Conservation (phyloP, 176 grass and related monocot species). For the Puya raimondii region DNA sequence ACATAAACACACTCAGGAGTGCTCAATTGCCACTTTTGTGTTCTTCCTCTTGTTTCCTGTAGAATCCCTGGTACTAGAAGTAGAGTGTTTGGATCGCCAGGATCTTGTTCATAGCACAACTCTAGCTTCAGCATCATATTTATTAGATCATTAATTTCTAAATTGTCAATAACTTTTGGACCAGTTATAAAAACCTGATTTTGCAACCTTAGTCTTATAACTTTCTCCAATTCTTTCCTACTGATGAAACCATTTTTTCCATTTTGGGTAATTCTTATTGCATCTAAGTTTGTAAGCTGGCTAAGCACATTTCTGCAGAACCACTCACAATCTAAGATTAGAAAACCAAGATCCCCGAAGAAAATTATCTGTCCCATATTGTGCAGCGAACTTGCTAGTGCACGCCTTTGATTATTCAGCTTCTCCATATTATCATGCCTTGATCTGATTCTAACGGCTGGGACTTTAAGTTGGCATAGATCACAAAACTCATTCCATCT, state of each 20-base stretch:
- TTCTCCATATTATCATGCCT: conserved; percentile 67
- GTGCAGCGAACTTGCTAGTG: conserved; percentile 62
- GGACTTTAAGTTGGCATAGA: conserved; percentile 71
- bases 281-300: conserved; percentile 41
- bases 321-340: conserved; percentile 72
- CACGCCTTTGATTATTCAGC: conserved; percentile 37
- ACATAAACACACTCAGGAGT: conserved; percentile 45
- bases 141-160: conserved; percentile 62
- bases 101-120: conserved; percentile 83
- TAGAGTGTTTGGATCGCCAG: conserved; percentile 53
- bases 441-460: conserved; percentile 54
- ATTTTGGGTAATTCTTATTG: conserved; percentile 23
- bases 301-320: conserved; percentile 53
- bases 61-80: conserved; percentile 68
- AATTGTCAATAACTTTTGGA: conserved; percentile 20
- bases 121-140: conserved; percentile 74
- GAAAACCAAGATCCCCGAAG: conserved; percentile 61
- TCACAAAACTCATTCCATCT: conserved; percentile 79
- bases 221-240: conserved; percentile 60
- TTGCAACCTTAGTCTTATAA: conserved; percentile 44
- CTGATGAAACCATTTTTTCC: conserved; percentile 55
- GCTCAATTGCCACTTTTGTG: conserved; percentile 44
- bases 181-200: conserved; percentile 20
- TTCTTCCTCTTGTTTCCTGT: conserved; percentile 38
- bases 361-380: conserved; percentile 72